These are phyloP conservation scores for Microbotryum silenes-acaulis DNA, from an alignment of 1,284 basidiomycete species.

Conservation along the genomic window DNA sequence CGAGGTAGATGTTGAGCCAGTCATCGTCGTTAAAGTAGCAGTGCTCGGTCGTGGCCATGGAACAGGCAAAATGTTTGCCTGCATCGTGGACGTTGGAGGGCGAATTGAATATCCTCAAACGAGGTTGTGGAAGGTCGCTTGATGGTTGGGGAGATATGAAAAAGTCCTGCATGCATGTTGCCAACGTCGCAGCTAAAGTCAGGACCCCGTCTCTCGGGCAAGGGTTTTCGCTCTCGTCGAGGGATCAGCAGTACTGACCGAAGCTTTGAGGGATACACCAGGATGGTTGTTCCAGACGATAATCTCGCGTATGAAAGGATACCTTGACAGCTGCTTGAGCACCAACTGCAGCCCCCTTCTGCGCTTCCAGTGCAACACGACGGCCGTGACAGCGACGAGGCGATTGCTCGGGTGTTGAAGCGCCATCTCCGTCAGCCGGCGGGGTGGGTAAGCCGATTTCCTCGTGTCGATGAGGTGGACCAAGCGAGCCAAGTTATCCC, in stretches of 20 bases:
- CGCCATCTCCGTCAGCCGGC: constrained; percentile 8
- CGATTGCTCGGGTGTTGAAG: constrained; percentile 3
- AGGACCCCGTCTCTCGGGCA: neutral
- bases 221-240: too few species aligned
- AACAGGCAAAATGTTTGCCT: constrained; percentile 30
- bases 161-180: constrained; percentile 10
- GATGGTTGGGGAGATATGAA: constrained; percentile 2
- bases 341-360: constrained; percentile 23
- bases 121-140: constrained; percentile 12
- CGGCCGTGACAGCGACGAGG: constrained; percentile 20
- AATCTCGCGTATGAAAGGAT: constrained; percentile 34
- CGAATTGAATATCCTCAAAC: constrained; percentile 31
- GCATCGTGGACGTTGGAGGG: constrained; percentile 29
- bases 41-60: constrained; percentile 19
- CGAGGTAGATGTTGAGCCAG: constrained; percentile 29
- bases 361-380: constrained; percentile 27
- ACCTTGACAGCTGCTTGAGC: constrained; percentile 20
- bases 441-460: constrained; percentile 7
- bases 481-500: constrained; percentile 1
- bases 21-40: constrained; percentile 32
- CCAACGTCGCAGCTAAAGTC: too few species aligned
- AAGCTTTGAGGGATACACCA: constrained; percentile 9
- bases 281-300: constrained; percentile 36
- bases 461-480: constrained; percentile 10
- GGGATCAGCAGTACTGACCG: constrained; percentile 1